phyloP scores from a whole-genome alignment of 2,329 filamentous ascomycete genomes.

The Rasamsonia emersonii region DNA sequence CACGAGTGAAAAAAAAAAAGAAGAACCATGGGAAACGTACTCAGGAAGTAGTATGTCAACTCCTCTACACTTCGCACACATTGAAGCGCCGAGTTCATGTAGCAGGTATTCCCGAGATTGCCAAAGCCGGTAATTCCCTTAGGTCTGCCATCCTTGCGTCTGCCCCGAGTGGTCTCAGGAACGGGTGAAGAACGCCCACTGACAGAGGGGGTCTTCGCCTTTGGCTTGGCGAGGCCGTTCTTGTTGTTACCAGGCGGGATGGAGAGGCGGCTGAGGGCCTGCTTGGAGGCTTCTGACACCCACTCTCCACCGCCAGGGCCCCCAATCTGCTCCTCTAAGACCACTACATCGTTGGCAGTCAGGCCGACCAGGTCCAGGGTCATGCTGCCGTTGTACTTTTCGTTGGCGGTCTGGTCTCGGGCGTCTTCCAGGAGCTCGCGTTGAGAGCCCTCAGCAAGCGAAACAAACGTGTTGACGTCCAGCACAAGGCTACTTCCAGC shows the following conservation, averaged over 20 bases:
- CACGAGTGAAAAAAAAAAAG: neutral
- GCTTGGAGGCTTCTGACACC: slow-evolving; percentile 41
- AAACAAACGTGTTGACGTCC: slow-evolving; percentile 54
- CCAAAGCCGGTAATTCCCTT: slow-evolving; percentile 72
- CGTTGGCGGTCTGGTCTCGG: slow-evolving; percentile 62
- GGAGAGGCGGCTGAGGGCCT: slow-evolving; percentile 39
- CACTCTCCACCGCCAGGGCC: slow-evolving; percentile 47
- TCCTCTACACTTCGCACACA: slow-evolving; percentile 92
- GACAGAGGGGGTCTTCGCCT: slow-evolving; percentile 34
- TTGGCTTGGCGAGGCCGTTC: slow-evolving; percentile 25
- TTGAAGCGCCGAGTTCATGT: slow-evolving; percentile 97
- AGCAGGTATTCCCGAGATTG: slow-evolving; percentile 95
- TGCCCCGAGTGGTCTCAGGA: slow-evolving; percentile 59
- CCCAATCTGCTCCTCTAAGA: slow-evolving; percentile 72
- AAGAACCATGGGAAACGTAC: slow-evolving; percentile 17
- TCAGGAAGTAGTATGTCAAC: slow-evolving; percentile 81
- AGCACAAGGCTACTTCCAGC: slow-evolving; percentile 48
- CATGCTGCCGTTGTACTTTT: slow-evolving; percentile 67
- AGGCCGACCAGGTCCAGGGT: slow-evolving; percentile 60
- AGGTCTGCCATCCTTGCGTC: slow-evolving; percentile 58
- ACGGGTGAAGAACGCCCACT: slow-evolving; percentile 64
- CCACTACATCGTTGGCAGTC: slow-evolving; percentile 62
- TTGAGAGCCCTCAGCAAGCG: slow-evolving; percentile 54
- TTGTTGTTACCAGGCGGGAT: slow-evolving; percentile 37
- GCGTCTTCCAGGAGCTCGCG: slow-evolving; percentile 54